These are phyloP conservation scores for Crithidia sp. DNA, from an alignment of 208 protist genomes.

Conservation along the genomic window DNA sequence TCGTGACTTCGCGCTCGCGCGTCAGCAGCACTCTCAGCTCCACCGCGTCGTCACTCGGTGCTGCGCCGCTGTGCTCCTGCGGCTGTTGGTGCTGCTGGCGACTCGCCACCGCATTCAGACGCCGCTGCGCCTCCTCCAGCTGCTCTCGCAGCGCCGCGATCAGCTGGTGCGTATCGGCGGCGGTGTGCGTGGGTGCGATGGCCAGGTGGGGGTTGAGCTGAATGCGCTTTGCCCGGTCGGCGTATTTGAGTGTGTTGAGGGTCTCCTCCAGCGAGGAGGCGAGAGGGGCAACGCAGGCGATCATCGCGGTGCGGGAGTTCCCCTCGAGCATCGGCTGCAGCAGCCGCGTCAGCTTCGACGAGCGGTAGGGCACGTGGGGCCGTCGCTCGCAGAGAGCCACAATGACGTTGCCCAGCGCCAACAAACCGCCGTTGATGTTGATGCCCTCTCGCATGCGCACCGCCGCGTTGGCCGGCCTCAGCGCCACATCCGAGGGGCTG, in stretches of 20 bases:
- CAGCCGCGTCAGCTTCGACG: slow-evolving; percentile 95
- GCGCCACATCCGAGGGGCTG: slow-evolving; percentile 14
- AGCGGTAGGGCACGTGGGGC: slow-evolving; percentile 93
- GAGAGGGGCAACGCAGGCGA: slow-evolving; percentile 94
- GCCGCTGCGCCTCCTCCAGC: slow-evolving; percentile 56
- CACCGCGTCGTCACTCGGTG: slow-evolving; percentile 10
- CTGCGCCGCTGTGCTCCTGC: neutral
- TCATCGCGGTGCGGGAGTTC: slow-evolving; percentile 92
- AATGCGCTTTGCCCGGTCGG: slow-evolving; percentile 94
- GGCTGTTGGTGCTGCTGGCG: neutral
- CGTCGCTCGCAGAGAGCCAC: slow-evolving; percentile 83
- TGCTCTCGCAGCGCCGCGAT: slow-evolving; percentile 70
- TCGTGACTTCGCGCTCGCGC: slow-evolving; percentile 55
- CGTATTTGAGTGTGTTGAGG: slow-evolving; percentile 97
- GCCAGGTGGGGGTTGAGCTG: slow-evolving; percentile 84
- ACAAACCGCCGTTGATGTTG: slow-evolving; percentile 93
- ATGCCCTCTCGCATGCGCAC: slow-evolving; percentile 92
- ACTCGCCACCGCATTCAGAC: slow-evolving; percentile 26
- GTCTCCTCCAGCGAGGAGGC: slow-evolving; percentile 94
- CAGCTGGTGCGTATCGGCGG: slow-evolving; percentile 58
- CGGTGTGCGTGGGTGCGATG: slow-evolving; percentile 21
- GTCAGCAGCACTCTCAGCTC: slow-evolving; percentile 39
- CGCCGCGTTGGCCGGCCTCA: slow-evolving; percentile 23
- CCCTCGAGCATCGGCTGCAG: slow-evolving; percentile 94
- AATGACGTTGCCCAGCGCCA: slow-evolving; percentile 96